phyloP scores from a whole-genome alignment of 345 rosid species.

The Citrus sp. region DNA sequence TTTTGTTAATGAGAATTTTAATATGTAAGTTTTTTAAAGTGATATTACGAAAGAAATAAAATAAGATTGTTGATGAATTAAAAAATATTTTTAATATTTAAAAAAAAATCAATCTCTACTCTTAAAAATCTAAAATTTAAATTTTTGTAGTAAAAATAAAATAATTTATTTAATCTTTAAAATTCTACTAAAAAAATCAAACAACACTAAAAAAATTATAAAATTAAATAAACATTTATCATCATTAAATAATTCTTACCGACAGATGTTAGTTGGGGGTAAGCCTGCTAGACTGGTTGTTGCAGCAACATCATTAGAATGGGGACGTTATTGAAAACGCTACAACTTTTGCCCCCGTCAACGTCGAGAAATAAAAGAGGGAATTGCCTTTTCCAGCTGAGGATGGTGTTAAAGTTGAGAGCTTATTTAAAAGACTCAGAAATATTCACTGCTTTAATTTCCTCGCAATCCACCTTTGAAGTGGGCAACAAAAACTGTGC shows the following conservation, averaged over 20 bases:
- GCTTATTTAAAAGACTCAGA: neutral
- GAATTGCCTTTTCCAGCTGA: neutral
- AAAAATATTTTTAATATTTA: no score
- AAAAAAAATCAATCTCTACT: no score
- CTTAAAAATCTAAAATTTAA: no score
- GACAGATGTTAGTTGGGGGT: neutral
- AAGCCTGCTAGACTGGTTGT: neutral
- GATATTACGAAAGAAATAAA: fast-evolving
- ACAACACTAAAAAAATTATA: no score
- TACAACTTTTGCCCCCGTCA: constrained; percentile 3
- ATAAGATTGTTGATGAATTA: no score
- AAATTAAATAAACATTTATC: no score
- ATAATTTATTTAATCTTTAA: no score
- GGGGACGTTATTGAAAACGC: neutral
- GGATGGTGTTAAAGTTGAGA: neutral
- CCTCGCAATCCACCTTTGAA: no score
- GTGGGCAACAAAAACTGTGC: neutral
- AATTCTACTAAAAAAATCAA: no score
- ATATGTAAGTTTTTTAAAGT: no score
- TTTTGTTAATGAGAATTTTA: no score
- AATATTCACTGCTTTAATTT: neutral
- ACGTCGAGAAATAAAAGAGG: neutral
- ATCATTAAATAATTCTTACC: no score
- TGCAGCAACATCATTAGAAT: neutral
- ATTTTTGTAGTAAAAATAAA: fast-evolving